Evolutionary conservation across 2,329 filamentous ascomycete species (phyloP), one percentile per base, ranked within the genome.

Genomic region (Arthrobotrys entomopaga): DNA sequence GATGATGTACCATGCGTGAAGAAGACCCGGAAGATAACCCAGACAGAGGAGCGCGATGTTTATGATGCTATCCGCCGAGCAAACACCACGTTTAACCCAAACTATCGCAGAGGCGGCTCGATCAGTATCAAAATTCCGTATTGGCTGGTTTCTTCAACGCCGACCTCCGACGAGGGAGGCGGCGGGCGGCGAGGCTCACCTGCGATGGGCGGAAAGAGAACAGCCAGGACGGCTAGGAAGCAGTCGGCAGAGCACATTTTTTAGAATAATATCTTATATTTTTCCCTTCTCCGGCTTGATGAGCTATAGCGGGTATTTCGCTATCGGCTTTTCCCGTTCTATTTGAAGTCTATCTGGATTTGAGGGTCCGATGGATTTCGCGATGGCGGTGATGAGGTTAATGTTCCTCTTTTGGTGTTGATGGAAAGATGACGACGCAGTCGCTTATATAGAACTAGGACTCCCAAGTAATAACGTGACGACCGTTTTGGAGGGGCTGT

Each of bases 1-100:
- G 82, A 99, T 97, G 82, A 98, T 96, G 86, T 98, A 99, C 94
- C 95, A 98, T 76, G 93, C 88, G 84, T 99, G 95, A 1, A 99
- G 84, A 57, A 98, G 90, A 75, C 94, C 94, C 19, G 94, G 94
- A 73, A 98, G 82, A 84, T 86, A 92, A 79, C 90, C 91, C 20
- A 94, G 87, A 63, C 88, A 81, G 82, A 91, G 95, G 79, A 98
- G 92, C 53, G 93, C 90, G 82, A 98, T 89, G 84, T 99, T 99
- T 85, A 99, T 96, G 79, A 98, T 80, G 7, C 91, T 94, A 83
- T 98, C 95, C 67, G 90, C 92, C 76, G 89, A 91, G 85, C 95
- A 99, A 83, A 99, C 86, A 77, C 95, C 95, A 79, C 90, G 85
- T 84, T 98, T 99, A 75, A 99, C 92, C 95, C 95, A 99, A 79